phyloP scores from a whole-genome alignment of 176 grass and related monocot genomes.

The Triticum aestivum region IWGSC_CS_RefSeq_v2.1 NC_057814.1:166200477-166200976 shows the following conservation, averaged over 20 bases:
- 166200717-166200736: conserved; percentile 20
- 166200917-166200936: not conserved
- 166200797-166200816: not conserved
- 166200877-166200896: not conserved
- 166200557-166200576: conserved; percentile 50
- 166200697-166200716: conserved; percentile 20
- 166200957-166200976: conserved; percentile 26
- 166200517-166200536: conserved; percentile 45
- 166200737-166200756: not conserved
- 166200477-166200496: conserved; percentile 64
- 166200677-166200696: conserved; percentile 41
- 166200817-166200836: not conserved
- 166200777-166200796: conserved; percentile 10
- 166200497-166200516: conserved; percentile 53
- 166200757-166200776: not conserved
- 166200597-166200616: conserved; percentile 85
- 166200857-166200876: not conserved
- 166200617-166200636: conserved; percentile 42
- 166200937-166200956: conserved; percentile 19
- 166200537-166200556: conserved; percentile 49
- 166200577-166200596: conserved; percentile 74
- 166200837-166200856: not conserved
- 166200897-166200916: not conserved
- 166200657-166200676: conserved; percentile 48
- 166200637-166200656: conserved; percentile 59